Percentiles rank a stretch among this genome's conserved stretches.
Conservation (phyloP, 2,329 filamentous ascomycete genomes). For the Blastomyces parvus region DNA sequence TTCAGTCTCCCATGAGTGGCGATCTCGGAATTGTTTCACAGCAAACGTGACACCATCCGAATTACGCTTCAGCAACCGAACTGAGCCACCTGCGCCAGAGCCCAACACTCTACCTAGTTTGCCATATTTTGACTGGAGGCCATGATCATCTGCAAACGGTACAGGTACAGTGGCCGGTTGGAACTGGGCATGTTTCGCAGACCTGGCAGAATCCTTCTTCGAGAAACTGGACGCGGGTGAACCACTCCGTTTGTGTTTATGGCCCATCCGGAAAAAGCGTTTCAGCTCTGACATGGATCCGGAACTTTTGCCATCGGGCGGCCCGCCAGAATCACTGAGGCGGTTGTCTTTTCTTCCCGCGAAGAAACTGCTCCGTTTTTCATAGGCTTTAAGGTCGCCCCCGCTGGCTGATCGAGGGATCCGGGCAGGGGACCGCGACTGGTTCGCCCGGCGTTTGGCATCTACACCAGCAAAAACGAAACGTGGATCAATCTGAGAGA, state of each 20-base stretch:
- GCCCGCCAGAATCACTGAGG: slow-evolving; percentile 38
- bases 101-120: slow-evolving; percentile 92
- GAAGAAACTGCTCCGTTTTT: slow-evolving; percentile 48
- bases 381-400: slow-evolving; percentile 34
- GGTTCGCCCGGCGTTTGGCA: slow-evolving; percentile 53
- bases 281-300: slow-evolving; percentile 92
- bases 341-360: slow-evolving; percentile 45
- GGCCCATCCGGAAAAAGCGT: slow-evolving; percentile 78
- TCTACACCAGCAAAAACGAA: slow-evolving; percentile 78
- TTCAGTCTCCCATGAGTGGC: slow-evolving; percentile 86
- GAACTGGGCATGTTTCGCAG: slow-evolving; percentile 43
- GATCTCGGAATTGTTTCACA: slow-evolving; percentile 89
- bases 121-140: slow-evolving; percentile 81
- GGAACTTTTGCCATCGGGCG: slow-evolving; percentile 45
- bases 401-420: slow-evolving; percentile 41
- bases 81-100: slow-evolving; percentile 87
- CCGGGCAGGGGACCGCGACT: slow-evolving; percentile 23
- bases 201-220: slow-evolving; percentile 47
- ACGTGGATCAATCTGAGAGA: slow-evolving; percentile 62
- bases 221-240: slow-evolving; percentile 53
- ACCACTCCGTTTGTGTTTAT: slow-evolving; percentile 53
- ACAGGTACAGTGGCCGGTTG: slow-evolving; percentile 47
- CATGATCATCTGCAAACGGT: slow-evolving; percentile 91
- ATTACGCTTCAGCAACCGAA: slow-evolving; percentile 84
- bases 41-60: slow-evolving; percentile 91